Conservation (phyloP, 805 yeast genomes). For the Candida alai region DNA sequence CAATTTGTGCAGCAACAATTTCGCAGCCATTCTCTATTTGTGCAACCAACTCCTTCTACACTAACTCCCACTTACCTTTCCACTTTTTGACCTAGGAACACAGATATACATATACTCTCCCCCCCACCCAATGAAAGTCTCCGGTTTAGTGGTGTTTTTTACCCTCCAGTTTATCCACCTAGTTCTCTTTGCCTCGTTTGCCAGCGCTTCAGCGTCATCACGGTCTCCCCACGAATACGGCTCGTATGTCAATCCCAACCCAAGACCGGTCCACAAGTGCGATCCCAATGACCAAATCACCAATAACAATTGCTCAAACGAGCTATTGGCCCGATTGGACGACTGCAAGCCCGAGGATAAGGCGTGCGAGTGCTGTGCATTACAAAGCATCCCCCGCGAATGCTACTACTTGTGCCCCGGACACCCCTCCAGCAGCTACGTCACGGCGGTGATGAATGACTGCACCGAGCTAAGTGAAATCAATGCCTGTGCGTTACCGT, state of each 20-base stretch:
- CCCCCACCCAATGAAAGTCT: no score
- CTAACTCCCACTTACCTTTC: no score
- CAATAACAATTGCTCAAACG: conserved; percentile 43
- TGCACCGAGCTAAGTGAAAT: conserved; percentile 45
- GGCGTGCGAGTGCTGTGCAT: conserved; percentile 56
- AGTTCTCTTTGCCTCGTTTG: background rate
- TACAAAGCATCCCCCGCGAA: conserved; percentile 43
- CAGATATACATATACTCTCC: no score
- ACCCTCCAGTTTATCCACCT: conserved; percentile 1
- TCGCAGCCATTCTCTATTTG: no score
- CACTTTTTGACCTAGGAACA: no score
- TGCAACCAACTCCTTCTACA: no score
- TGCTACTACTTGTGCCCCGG: conserved; percentile 50
- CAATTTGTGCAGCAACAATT: no score
- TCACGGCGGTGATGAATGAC: conserved; percentile 43
- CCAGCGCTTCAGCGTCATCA: background rate
- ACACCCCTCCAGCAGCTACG: conserved; percentile 44
- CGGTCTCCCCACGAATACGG: conserved; percentile 15
- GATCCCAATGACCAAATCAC: conserved; percentile 41
- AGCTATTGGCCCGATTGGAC: conserved; percentile 42
- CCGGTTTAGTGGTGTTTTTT: no score
- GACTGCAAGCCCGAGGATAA: conserved; percentile 51
- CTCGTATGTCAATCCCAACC: conserved; percentile 45
- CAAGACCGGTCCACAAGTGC: conserved; percentile 38
- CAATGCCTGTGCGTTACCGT: conserved; percentile 49